Evolutionary conservation across 805 yeast genomes (phyloP).

Genomic region (Zygosaccharomyces rouxii): DNA sequence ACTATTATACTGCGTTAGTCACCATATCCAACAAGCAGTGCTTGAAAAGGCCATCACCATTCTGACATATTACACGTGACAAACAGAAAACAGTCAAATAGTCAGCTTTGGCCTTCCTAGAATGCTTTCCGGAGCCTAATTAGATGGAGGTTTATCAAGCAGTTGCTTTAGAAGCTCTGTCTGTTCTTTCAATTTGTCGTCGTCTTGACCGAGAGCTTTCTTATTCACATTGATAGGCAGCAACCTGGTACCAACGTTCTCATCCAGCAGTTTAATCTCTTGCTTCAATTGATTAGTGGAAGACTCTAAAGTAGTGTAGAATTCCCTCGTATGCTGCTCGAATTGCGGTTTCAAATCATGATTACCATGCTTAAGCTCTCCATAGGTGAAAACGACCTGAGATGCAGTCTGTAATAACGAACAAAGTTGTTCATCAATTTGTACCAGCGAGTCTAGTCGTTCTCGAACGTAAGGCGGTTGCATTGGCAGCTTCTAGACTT

Average conservation of each 20-base stretch:
- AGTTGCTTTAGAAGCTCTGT: constrained; percentile 16
- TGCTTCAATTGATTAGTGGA: constrained; percentile 23
- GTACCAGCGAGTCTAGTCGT: constrained; percentile 26
- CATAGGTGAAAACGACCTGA: constrained; percentile 29
- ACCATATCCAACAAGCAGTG: not conserved
- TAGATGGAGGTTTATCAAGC: constrained; percentile 1
- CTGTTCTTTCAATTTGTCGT: constrained; percentile 32
- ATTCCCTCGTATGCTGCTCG: constrained; percentile 26
- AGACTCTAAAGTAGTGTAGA: constrained; percentile 24
- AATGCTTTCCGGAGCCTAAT: not conserved
- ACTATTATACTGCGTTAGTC: not conserved
- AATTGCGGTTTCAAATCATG: constrained; percentile 29
- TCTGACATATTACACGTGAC: constrained; percentile 1
- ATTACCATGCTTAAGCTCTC: constrained; percentile 32
- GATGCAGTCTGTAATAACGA: constrained; percentile 29
- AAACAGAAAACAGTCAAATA: not conserved
- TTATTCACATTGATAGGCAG: constrained; percentile 33
- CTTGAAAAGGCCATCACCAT: not conserved
- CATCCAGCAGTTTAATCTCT: constrained; percentile 31
- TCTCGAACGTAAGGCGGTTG: constrained; percentile 33
- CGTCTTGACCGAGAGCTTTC: constrained; percentile 34
- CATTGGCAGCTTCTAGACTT: constrained; percentile 10
- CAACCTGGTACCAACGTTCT: constrained; percentile 29
- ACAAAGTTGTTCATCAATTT: constrained; percentile 28
- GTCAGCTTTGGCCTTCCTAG: no score